Base-by-base conservation (phyloP, 257 asterid genomes). In the Orobanche coerulescens region DNA sequence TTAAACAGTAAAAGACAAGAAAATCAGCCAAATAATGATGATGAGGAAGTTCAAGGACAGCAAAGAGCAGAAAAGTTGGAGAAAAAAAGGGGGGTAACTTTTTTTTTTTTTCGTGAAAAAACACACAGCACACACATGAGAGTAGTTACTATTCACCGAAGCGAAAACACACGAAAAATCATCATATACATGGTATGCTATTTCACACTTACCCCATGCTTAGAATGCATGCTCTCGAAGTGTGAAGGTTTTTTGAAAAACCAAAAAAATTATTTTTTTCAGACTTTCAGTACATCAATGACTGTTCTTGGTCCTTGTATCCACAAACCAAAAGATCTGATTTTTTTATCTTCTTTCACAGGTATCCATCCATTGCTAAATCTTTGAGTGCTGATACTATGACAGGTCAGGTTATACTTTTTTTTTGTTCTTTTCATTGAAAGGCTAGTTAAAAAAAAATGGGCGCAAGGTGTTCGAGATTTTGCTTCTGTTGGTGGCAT, bases 401-500 rank as follows among this genome's bases (percentile, higher is more conserved):
- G 12, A 37, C 20, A 4, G 8, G 36, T 1, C 6, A 42, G 24
- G n/a, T 23, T 8, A 5, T 15, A 12, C 18, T 36, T 11, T 0
- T 25, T 23, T 40, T 11, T 10, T 1, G 24, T 24, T 59, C 47
- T 34, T 18, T 57, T n/a, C n/a, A n/a, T 36, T 31, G 11, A 2
- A 55, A 55, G n/a, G 61, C 61, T 14, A 14, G 7, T 4, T 7
- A 37, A 37, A 12, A 23, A 49, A 22, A 49, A 36, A 36, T 49
- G 56, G 56, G 56, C 9, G 56, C 31, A 12, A 23, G 30, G 10
- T 81, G 84, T 65, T 78, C 87, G 14, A 81, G 71, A 24, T 81
- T 75, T 18, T 63, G 84, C 25, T 23, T 73, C 48, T 78, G 87
- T 62, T 75, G 79, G 69, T 75, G 84, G 87, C 76, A 64, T 23